Evolutionary conservation across 2,329 filamentous ascomycete genomes (phyloP), one percentile per base, ranked within the genome.

Genomic region (Fusarium circinatum): DNA sequence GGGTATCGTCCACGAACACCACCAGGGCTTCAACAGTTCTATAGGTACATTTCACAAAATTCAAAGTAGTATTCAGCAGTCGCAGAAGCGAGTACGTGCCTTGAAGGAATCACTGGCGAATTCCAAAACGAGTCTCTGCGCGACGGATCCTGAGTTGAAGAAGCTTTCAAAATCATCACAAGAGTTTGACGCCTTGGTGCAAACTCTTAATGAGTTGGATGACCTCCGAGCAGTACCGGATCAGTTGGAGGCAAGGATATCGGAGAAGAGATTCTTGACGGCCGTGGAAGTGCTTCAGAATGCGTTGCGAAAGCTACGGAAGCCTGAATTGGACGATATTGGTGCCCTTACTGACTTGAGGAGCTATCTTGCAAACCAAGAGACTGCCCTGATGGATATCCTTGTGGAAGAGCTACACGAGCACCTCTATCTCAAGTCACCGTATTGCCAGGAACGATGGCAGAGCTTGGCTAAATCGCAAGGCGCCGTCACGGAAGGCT

Each of bases 21-120:
- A 99, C 80, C 96, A 99, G 82, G 97, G 96, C 52, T 99, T 99
- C 88, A 99, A 98, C 84, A 98, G 94, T 82, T 98, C 96, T 57
- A 98, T 99, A 73, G 96, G 96, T 82, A 98, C 96, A 26, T 99
- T 98, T 80, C 97, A 99, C 86, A 98, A 97, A 83, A 99, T 99
- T 70, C 96, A 99, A 82, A 91, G 92, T 59, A 98, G 94, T 83
- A 96, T 99, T 74, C 93, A 96, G 78, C 87, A 90, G 57, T 98
- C 95, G 22, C 96, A 99, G 83, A 91, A 91, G 78, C 91, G 94
- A 68, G 94, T 99, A 61, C 91, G 96, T 66, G 86, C 88, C 18
- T 86, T 99, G 71, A 96, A 96, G 81, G 91, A 95, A 65, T 94
- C 94, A n/a, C 86, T 99, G 65, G 89, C 91, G 20, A 89, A 91